phyloP scores from a whole-genome alignment of 495 filamentous ascomycete genomes.

The Alectoria sarmentosa region DNA sequence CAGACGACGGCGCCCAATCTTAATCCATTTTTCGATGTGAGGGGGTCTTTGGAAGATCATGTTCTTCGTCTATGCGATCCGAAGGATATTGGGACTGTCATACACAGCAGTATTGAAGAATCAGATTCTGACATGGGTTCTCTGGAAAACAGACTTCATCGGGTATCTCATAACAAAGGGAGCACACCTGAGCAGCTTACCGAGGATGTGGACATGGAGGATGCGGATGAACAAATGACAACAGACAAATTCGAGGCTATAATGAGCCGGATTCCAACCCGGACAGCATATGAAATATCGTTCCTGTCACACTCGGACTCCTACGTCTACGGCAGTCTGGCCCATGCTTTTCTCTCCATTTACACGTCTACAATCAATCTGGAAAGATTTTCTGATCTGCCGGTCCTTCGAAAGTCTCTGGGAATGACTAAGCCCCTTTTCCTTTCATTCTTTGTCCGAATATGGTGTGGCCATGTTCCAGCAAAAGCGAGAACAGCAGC shows the following conservation, averaged over 20 bases:
- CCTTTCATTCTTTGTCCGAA: slow-evolving; percentile 65
- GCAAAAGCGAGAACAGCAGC: slow-evolving; percentile 59
- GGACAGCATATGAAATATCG: slow-evolving; percentile 28
- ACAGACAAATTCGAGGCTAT: slow-evolving; percentile 34
- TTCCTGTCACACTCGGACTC: slow-evolving; percentile 28
- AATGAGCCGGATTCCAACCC: slow-evolving; percentile 35
- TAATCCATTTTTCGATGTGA: slow-evolving; percentile 35
- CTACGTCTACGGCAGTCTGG: slow-evolving; percentile 36
- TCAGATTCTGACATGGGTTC: slow-evolving; percentile 58
- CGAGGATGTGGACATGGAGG: slow-evolving; percentile 49
- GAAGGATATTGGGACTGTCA: slow-evolving; percentile 42
- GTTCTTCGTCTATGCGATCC: slow-evolving; percentile 55
- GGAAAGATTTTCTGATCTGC: slow-evolving; percentile 49
- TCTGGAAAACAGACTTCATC: slow-evolving; percentile 64
- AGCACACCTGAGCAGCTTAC: slow-evolving; percentile 27
- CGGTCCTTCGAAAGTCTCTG: slow-evolving; percentile 48
- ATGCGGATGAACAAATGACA: slow-evolving; percentile 32
- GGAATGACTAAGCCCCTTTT: slow-evolving; percentile 57
- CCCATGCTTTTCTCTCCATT: slow-evolving; percentile 55
- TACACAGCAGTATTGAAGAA: slow-evolving; percentile 38
- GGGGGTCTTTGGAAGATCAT: slow-evolving; percentile 55
- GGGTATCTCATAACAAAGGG: slow-evolving; percentile 47
- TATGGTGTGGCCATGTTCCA: slow-evolving; percentile 67
- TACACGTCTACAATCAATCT: slow-evolving; percentile 44
- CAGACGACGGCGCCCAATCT: slow-evolving; percentile 40